These are phyloP conservation scores for Wickerhamomyces ciferrii DNA, from an alignment of 805 yeast species.

Conservation along the genomic window DNA sequence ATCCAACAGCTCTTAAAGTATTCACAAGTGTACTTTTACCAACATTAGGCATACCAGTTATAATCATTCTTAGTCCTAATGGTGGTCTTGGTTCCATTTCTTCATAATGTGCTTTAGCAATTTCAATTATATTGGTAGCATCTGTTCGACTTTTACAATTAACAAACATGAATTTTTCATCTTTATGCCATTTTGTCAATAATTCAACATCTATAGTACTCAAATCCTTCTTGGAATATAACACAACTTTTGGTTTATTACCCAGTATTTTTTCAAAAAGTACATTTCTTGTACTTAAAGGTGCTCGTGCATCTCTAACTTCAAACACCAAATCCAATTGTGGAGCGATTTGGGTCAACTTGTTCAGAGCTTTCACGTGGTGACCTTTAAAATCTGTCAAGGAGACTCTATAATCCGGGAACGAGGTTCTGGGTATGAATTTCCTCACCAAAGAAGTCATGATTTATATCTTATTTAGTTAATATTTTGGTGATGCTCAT, in stretches of 20 bases:
- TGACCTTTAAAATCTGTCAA: constrained; percentile 87
- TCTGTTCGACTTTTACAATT: constrained; percentile 52
- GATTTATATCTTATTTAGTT: no score
- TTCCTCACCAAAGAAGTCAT: background rate
- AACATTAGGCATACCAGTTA: constrained; percentile 97
- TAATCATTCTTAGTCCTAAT: constrained; percentile 67
- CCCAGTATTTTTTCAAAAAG: constrained; percentile 65
- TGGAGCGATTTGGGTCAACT: constrained; percentile 63
- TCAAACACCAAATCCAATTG: constrained; percentile 81
- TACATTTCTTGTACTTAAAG: constrained; percentile 75
- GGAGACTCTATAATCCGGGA: constrained; percentile 68
- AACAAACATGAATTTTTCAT: constrained; percentile 45
- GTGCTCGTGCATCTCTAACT: constrained; percentile 86
- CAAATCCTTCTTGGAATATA: constrained; percentile 76
- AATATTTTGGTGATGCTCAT: background rate
- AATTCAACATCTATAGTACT: constrained; percentile 36
- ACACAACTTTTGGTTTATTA: constrained; percentile 47
- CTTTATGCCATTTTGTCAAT: constrained; percentile 44
- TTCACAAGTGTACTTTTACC: constrained; percentile 91
- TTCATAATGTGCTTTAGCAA: constrained; percentile 39
- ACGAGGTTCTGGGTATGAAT: constrained; percentile 65
- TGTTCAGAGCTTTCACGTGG: constrained; percentile 72
- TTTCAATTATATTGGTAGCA: constrained; percentile 43
- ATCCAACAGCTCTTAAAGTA: constrained; percentile 43
- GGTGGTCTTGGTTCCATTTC: constrained; percentile 70